Conservation (phyloP, 352 stramenopile genomes). For the Pythium coloratum region DNA sequence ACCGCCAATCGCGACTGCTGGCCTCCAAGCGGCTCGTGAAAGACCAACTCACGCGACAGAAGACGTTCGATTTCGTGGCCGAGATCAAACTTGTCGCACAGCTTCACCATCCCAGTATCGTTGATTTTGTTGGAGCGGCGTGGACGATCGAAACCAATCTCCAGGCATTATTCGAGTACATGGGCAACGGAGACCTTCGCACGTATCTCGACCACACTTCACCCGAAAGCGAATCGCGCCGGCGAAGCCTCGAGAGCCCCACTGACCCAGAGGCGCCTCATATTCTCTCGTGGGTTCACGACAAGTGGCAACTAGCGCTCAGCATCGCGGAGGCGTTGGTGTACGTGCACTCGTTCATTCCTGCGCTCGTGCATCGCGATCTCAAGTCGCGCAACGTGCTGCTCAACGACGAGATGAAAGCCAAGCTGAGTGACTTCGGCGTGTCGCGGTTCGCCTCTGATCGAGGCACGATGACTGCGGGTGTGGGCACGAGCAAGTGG, state of each 20-base stretch:
- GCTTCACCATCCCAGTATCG: slow-evolving; percentile 64
- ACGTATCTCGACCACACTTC: slow-evolving; percentile 33
- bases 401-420: slow-evolving; percentile 34
- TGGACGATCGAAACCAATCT: slow-evolving; percentile 60
- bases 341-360: slow-evolving; percentile 61
- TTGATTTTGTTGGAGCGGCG: slow-evolving; percentile 62
- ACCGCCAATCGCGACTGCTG: slow-evolving; percentile 36
- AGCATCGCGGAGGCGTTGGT: slow-evolving; percentile 52
- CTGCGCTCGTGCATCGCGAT: slow-evolving; percentile 57
- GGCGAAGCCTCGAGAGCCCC: slow-evolving; percentile 34
- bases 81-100: slow-evolving; percentile 72
- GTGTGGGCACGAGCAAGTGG: slow-evolving; percentile 52
- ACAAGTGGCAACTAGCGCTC: slow-evolving; percentile 26
- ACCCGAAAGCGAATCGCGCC: not conserved
- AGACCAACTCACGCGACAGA: slow-evolving; percentile 43
- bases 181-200: slow-evolving; percentile 55
- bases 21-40: slow-evolving; percentile 53
- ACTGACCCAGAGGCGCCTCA: not conserved
- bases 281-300: slow-evolving; percentile 1
- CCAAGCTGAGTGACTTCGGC: slow-evolving; percentile 72
- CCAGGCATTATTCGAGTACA: slow-evolving; percentile 70
- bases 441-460: slow-evolving; percentile 40
- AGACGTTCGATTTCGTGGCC: slow-evolving; percentile 47
- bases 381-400: slow-evolving; percentile 65
- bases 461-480: slow-evolving; percentile 51